A percentile compares a stretch with the other conserved stretches of the same genome.
Conservation (phyloP, 2,329 filamentous ascomycete genomes). For the Fusarium sp. region DNA sequence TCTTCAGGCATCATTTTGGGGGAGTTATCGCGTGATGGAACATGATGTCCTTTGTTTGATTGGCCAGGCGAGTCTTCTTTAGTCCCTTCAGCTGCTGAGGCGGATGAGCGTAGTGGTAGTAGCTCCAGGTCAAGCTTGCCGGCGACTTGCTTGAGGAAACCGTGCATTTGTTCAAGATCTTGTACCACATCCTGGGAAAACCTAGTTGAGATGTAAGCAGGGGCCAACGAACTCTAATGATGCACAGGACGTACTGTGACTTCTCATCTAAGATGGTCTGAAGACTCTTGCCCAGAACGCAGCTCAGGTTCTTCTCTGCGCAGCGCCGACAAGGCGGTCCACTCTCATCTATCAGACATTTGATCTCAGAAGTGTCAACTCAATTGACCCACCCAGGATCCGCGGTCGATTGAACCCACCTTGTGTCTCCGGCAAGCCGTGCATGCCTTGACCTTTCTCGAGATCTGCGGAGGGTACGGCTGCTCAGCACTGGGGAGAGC, state of each 20-base stretch:
- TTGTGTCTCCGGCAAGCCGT: constrained; percentile 57
- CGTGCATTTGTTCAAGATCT: constrained; percentile 33
- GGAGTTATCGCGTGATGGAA: constrained; percentile 38
- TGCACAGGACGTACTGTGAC: constrained; percentile 44
- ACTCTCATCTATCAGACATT: constrained; percentile 56
- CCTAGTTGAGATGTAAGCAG: background rate
- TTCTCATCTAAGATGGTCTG: constrained; percentile 58
- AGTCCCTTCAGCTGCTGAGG: background rate
- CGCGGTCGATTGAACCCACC: constrained; percentile 32
- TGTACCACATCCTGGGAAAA: constrained; percentile 17
- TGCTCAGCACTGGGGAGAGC: constrained; percentile 13
- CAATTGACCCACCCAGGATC: background rate
- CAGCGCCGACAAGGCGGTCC: constrained; percentile 57
- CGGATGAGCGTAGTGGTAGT: constrained; percentile 26
- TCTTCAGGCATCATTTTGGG: constrained; percentile 46
- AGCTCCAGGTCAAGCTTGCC: constrained; percentile 27
- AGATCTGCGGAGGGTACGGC: constrained; percentile 46
- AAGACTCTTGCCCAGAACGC: constrained; percentile 56
- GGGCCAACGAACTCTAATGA: too few species aligned
- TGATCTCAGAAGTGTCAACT: constrained; percentile 49
- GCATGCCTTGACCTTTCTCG: constrained; percentile 57
- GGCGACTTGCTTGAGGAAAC: constrained; percentile 31
- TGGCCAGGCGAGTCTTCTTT: constrained; percentile 25
- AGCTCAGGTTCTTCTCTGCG: constrained; percentile 52
- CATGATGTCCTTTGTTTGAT: constrained; percentile 26